Evolutionary conservation across 1,284 basidiomycete genomes (phyloP).

Genomic region (Clitocybe nebularis): DNA sequence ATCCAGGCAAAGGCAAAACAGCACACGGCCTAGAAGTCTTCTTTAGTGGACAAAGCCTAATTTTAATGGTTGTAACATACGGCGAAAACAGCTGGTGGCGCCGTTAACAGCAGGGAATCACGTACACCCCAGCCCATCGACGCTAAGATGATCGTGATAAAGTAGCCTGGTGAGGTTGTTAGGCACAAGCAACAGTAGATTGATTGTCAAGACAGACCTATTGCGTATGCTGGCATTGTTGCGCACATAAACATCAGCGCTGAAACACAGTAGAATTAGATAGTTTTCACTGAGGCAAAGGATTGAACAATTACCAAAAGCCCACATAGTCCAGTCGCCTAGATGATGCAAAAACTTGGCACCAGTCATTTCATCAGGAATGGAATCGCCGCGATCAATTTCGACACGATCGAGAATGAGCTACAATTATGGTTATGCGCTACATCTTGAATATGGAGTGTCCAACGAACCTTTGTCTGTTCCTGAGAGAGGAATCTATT

Average conservation of each 20-base stretch:
- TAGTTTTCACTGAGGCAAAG: neutral
- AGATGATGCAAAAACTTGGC: constrained; percentile 29
- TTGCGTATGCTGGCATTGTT: constrained; percentile 35
- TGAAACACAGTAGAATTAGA: constrained; percentile 6
- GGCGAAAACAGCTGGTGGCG: constrained; percentile 34
- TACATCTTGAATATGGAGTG: no score
- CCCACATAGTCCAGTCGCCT: constrained; percentile 36
- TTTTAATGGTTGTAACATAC: no score
- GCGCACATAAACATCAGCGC: constrained; percentile 34
- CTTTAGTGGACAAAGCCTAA: no score
- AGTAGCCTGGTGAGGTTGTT: constrained; percentile 22
- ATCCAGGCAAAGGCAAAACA: constrained; percentile 33
- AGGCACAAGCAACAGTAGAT: neutral
- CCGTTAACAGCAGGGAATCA: constrained; percentile 25
- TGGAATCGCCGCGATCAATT: constrained; percentile 34
- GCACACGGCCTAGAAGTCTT: constrained; percentile 27
- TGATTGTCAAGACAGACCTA: constrained; percentile 19
- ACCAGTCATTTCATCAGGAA: constrained; percentile 31
- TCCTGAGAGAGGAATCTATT: constrained; percentile 33
- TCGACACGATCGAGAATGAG: constrained; percentile 33
- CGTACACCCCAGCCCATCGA: constrained; percentile 36
- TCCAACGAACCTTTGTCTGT: constrained; percentile 24
- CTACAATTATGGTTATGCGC: constrained; percentile 6
- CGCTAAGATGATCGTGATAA: constrained; percentile 34
- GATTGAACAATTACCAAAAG: constrained; percentile 26